Conservation (phyloP, 1,284 basidiomycete genomes). For the Hypsizygus ulmarius region DNA sequence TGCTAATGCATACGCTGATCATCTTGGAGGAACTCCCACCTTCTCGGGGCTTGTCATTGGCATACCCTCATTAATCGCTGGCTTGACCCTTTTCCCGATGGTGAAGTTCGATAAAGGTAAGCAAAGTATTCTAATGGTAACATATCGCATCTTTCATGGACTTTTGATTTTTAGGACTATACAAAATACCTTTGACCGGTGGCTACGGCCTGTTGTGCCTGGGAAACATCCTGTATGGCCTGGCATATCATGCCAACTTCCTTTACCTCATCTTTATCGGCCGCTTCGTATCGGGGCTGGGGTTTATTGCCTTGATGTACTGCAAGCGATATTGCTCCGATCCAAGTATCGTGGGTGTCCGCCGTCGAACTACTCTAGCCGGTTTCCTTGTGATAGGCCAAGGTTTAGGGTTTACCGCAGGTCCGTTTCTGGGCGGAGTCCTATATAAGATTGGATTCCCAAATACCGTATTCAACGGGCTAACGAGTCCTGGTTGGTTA, state of each 20-base stretch:
- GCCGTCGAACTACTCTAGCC: slow-evolving; percentile 60
- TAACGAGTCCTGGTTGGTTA: slow-evolving; percentile 66
- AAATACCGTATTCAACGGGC: slow-evolving; percentile 51
- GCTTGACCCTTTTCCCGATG: slow-evolving; percentile 56
- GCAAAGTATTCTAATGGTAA: not conserved
- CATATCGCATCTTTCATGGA: not conserved
- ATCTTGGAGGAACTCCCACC: slow-evolving; percentile 60
- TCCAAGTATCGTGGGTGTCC: slow-evolving; percentile 61
- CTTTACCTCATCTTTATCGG: slow-evolving; percentile 49
- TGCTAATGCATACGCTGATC: slow-evolving; percentile 57
- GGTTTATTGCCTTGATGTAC: slow-evolving; percentile 45
- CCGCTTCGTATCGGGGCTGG: slow-evolving; percentile 49
- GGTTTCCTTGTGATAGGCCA: slow-evolving; percentile 65
- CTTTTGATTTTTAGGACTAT: slow-evolving; percentile 40
- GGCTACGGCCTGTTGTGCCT: slow-evolving; percentile 34
- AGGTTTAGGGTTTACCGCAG: slow-evolving; percentile 59
- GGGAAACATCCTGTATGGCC: slow-evolving; percentile 41
- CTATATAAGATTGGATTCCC: slow-evolving; percentile 56
- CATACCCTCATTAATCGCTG: slow-evolving; percentile 61
- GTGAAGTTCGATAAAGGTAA: slow-evolving; percentile 55
- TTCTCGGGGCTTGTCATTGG: slow-evolving; percentile 71
- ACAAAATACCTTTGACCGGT: slow-evolving; percentile 48
- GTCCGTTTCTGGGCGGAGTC: slow-evolving; percentile 66
- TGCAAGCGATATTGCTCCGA: slow-evolving; percentile 65
- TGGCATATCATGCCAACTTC: slow-evolving; percentile 38